Percentiles rank a stretch among this genome's conserved stretches.
Evolutionary conservation across 139 green algal species (phyloP).

Genomic region (Trebouxia sp.): DNA sequence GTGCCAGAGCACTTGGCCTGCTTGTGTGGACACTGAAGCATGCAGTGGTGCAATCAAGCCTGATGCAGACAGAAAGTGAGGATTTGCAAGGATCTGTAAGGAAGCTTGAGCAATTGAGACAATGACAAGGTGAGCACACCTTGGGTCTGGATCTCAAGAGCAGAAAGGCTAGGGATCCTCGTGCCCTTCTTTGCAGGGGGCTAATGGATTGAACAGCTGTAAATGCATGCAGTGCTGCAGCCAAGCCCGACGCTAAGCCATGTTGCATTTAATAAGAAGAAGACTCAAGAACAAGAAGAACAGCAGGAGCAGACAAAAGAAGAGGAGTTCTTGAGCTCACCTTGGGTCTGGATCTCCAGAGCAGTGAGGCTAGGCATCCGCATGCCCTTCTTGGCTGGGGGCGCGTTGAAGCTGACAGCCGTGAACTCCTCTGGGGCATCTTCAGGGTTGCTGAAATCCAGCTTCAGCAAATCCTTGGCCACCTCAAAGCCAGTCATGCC

Average conservation of each 20-base stretch:
- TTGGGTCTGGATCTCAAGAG: too few relatives aligned
- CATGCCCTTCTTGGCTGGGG: slow-evolving; percentile 6
- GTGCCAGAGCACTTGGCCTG: too few relatives aligned
- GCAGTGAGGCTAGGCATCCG: slow-evolving; percentile 9
- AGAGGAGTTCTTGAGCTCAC: too few relatives aligned
- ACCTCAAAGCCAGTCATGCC: slow-evolving; percentile 33
- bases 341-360: slow-evolving; percentile 4
- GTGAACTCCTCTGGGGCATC: slow-evolving; percentile 36
- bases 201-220: neutral
- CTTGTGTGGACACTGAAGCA: too few relatives aligned
- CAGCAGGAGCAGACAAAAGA: neutral
- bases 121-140: too few relatives aligned
- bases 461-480: slow-evolving; percentile 35
- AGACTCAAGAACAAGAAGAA: slow-evolving; percentile 8
- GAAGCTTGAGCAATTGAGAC: too few relatives aligned
- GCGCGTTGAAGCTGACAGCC: slow-evolving; percentile 23
- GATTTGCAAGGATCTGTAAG: too few relatives aligned
- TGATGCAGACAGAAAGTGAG: neutral
- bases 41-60: too few relatives aligned
- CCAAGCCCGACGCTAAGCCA: neutral
- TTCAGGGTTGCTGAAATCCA: slow-evolving; percentile 38
- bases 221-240: neutral
- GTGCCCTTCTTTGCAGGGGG: neutral
- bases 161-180: too few relatives aligned
- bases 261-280: neutral